Evolutionary conservation across 2,329 filamentous ascomycete genomes (phyloP).

Genomic region (Fusarium vanettenii): DNA sequence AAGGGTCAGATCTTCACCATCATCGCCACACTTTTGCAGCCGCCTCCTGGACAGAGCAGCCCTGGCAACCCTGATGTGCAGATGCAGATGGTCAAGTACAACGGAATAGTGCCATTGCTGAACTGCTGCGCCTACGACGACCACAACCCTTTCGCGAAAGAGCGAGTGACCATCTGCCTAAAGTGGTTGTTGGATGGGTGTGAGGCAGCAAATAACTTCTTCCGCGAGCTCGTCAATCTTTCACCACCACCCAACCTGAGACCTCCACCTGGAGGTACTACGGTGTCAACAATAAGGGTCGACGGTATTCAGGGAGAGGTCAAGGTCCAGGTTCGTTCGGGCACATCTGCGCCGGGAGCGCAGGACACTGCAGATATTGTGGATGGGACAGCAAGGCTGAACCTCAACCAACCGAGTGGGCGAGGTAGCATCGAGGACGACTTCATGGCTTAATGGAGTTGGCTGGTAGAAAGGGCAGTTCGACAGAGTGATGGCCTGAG

Average conservation of each 20-base stretch:
- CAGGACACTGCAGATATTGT: slow-evolving; percentile 54
- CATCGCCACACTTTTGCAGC: slow-evolving; percentile 88
- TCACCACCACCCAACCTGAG: slow-evolving; percentile 54
- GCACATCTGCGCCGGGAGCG: slow-evolving; percentile 39
- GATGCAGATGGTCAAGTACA: slow-evolving; percentile 85
- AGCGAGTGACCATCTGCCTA: slow-evolving; percentile 89
- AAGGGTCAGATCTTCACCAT: slow-evolving; percentile 95
- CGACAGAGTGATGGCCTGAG: background rate
- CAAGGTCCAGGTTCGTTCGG: slow-evolving; percentile 62
- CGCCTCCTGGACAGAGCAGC: slow-evolving; percentile 71
- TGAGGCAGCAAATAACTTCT: slow-evolving; percentile 77
- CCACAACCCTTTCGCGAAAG: slow-evolving; percentile 93
- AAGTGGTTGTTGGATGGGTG: slow-evolving; percentile 84
- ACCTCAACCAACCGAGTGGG: slow-evolving; percentile 48
- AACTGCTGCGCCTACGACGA: slow-evolving; percentile 93
- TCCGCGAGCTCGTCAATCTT: slow-evolving; percentile 70
- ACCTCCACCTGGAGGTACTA: slow-evolving; percentile 49
- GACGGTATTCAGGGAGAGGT: slow-evolving; percentile 69
- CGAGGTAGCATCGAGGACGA: slow-evolving; percentile 55
- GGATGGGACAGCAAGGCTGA: slow-evolving; percentile 56
- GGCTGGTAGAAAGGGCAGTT: too few relatives aligned
- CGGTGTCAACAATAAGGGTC: slow-evolving; percentile 60
- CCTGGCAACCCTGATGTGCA: slow-evolving; percentile 82
- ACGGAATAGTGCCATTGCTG: slow-evolving; percentile 87
- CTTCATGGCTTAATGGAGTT: too few relatives aligned